Evolutionary conservation across 2,329 filamentous ascomycete genomes (phyloP), one percentile per base, ranked within the genome.

Genomic region (Calonectria multiphialidica): DNA sequence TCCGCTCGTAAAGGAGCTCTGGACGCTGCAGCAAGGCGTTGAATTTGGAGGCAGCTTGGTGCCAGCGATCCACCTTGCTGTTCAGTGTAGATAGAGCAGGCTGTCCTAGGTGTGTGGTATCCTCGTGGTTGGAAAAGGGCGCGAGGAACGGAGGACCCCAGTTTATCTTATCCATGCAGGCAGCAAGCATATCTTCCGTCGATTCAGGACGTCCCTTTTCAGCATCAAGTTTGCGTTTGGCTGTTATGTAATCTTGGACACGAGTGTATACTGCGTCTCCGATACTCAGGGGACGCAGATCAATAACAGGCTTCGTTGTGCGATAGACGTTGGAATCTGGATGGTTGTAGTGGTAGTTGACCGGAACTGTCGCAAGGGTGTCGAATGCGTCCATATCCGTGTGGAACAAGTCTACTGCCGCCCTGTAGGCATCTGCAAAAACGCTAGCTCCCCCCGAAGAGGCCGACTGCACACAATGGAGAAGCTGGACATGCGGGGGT

Each of bases 331-430:
- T 70, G n/a, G 40, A 37, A 35, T 66, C 25, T 10, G 68, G 68
- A 7, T 70, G 68, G 8, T 66, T 70, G 28, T 66, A 70, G 33
- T 70, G 68, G 13, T 70, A 70, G 37, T 70, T 70, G 49, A 70
- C 62, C 21, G 67, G 59, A 18, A 70, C 23, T 18, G 59, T 57
- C 40, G 40, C 40, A 42, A 42, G 40, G 15, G 40, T 42, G n/a
- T 42, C 40, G n/a, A 42, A 42, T 42, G 40, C 40, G 10, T 42
- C 40, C 10, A 42, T n/a, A 42, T 42, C 40, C 40, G 10, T 42
- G 40, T 42, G 10, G n/a, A 42, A 42, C 40, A 42, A 42, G 40
- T 42, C 40, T 5, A 42, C 15, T 15, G 40, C 40, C 10, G 40
- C 40, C 15, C 40, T 5, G 40, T 42, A 42, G 40, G 40, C 40